phyloP scores from a whole-genome alignment of 306 rosid species.

The Alnus rubra region DNA sequence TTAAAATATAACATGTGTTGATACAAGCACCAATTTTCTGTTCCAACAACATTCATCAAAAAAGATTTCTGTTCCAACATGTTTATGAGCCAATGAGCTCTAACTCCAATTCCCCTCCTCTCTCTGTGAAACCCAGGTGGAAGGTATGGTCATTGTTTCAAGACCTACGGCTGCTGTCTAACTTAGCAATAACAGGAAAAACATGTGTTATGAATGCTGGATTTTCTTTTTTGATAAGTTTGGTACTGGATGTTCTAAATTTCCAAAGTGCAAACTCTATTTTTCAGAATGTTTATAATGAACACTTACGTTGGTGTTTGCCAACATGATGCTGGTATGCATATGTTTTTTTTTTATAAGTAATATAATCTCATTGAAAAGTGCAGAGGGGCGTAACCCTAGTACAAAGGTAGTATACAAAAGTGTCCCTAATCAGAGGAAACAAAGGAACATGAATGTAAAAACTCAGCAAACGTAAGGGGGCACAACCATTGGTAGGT shows the following conservation, averaged over 20 bases:
- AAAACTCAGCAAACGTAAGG: background rate
- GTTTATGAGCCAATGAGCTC: background rate
- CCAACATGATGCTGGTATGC: background rate
- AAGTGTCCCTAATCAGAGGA: too few species aligned
- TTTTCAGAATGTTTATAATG: background rate
- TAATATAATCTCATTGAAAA: too few species aligned
- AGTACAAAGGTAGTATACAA: too few species aligned
- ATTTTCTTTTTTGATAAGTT: too few species aligned
- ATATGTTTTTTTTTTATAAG: too few species aligned
- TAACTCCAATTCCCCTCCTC: background rate
- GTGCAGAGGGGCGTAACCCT: too few species aligned
- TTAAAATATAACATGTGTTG: background rate
- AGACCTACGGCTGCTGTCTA: background rate
- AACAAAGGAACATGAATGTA: too few species aligned
- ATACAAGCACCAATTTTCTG: background rate
- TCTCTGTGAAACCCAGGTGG: background rate
- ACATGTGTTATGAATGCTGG: background rate
- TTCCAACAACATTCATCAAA: background rate
- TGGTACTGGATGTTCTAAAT: background rate
- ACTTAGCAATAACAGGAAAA: background rate
- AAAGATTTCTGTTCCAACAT: background rate
- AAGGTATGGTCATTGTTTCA: background rate
- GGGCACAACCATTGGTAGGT: background rate
- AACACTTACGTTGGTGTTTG: slow-evolving; percentile 2
- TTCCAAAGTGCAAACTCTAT: background rate